Percentiles rank a stretch among this genome's conserved stretches.
Evolutionary conservation across 768 basidiomycete species (phyloP).

Genomic region (Trametes cinnabarina): DNA sequence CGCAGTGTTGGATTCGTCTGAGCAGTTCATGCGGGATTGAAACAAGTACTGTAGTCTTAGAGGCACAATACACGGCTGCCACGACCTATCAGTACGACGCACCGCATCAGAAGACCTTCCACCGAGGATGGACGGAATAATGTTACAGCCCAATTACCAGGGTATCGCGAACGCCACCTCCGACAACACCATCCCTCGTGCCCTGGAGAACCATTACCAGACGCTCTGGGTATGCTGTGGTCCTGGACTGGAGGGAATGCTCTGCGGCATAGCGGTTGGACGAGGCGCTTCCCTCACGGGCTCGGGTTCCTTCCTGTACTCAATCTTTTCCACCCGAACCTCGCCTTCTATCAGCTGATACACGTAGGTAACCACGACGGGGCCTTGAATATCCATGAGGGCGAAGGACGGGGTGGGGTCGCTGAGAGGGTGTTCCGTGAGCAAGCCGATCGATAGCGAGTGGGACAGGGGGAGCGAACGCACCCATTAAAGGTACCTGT

Average conservation of each 20-base stretch:
- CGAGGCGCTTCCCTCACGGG: slow-evolving; percentile 39
- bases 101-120: not conserved
- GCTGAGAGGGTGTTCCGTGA: slow-evolving; percentile 36
- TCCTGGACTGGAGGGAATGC: slow-evolving; percentile 44
- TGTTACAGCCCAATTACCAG: slow-evolving; percentile 3
- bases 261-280: slow-evolving; percentile 49
- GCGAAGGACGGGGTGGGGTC: slow-evolving; percentile 94
- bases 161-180: not conserved
- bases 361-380: slow-evolving; percentile 95
- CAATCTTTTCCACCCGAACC: slow-evolving; percentile 90
- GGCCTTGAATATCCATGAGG: slow-evolving; percentile 95
- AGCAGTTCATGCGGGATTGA: not conserved
- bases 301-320: slow-evolving; percentile 67
- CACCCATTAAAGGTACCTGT: slow-evolving; percentile 70
- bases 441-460: not conserved
- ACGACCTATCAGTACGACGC: not conserved
- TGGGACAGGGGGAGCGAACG: slow-evolving; percentile 19
- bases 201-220: slow-evolving; percentile 27
- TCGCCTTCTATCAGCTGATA: slow-evolving; percentile 94
- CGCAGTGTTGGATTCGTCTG: not conserved
- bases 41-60: not conserved
- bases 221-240: slow-evolving; percentile 31
- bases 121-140: slow-evolving; percentile 1
- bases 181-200: not conserved
- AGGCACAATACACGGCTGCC: not conserved